Percentiles rank a stretch among this genome's conserved stretches.
Evolutionary conservation across 352 stramenopile species (phyloP).

Genomic region (Pythium sukuiense): DNA sequence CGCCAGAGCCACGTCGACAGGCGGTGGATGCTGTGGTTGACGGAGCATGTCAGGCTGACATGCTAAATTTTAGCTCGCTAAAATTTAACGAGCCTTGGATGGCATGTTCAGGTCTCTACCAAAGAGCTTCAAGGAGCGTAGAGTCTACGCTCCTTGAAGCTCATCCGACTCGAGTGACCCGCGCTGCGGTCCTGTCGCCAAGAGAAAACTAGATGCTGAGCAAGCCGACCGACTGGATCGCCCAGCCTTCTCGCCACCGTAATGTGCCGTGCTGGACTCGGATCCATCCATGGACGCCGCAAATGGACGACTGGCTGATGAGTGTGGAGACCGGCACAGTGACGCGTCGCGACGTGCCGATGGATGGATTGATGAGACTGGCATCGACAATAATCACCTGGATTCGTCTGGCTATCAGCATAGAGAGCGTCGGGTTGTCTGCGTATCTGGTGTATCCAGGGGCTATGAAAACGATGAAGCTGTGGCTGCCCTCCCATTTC

Average conservation of each 20-base stretch:
- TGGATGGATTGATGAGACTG: not conserved
- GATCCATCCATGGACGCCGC: not conserved
- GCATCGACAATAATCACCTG: not conserved
- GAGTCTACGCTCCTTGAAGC: not conserved
- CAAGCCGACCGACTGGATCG: not conserved
- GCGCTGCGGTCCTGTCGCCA: not conserved
- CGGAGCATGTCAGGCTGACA: too few relatives aligned
- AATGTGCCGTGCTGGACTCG: too few relatives aligned
- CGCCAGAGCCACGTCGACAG: too few relatives aligned
- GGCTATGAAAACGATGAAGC: not conserved
- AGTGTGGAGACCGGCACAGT: not conserved
- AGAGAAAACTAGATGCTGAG: conserved; percentile 4
- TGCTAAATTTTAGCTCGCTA: too few relatives aligned
- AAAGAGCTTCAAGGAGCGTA: too few relatives aligned
- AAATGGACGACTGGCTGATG: not conserved
- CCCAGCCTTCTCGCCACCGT: too few relatives aligned
- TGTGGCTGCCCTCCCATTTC: not conserved
- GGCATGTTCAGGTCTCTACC: too few relatives aligned
- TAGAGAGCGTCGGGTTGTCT: not conserved
- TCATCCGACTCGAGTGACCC: not conserved
- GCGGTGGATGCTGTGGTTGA: too few relatives aligned
- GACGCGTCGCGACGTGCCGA: not conserved
- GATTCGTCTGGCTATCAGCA: not conserved
- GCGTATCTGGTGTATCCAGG: not conserved
- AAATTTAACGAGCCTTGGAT: too few relatives aligned